These are phyloP conservation scores for Capsicum pubescens DNA, from an alignment of 257 asterid species.

Conservation along the genomic window DNA sequence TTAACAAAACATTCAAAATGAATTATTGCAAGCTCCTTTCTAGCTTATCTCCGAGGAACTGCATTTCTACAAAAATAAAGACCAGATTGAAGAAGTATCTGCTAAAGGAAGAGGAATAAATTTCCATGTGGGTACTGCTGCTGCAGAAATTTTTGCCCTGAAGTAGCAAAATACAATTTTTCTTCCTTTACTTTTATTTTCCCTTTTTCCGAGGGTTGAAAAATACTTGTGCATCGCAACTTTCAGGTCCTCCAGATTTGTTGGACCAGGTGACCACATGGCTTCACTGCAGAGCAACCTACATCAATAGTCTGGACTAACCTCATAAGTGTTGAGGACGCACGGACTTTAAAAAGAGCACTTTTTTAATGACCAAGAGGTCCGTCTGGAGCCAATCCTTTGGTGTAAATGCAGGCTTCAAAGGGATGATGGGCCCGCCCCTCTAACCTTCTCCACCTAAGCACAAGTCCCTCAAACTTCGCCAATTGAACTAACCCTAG, in stretches of 20 bases:
- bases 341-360: background rate
- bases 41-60: background rate
- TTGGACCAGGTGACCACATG: background rate
- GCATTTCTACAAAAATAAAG: constrained; percentile 19
- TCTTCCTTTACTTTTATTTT: background rate
- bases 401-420: background rate
- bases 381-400: background rate
- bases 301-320: constrained; percentile 18
- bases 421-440: constrained; percentile 1
- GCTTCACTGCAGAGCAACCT: background rate
- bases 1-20: background rate
- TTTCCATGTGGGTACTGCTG: background rate
- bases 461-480: background rate
- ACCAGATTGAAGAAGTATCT: background rate
- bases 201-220: background rate
- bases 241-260: constrained; percentile 23
- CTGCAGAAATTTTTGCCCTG: background rate
- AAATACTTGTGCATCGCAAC: background rate
- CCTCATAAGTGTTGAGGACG: background rate
- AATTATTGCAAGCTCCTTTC: background rate
- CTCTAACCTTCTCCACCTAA: background rate
- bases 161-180: constrained; percentile 14
- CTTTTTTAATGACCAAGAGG: constrained; percentile 4
- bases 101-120: constrained; percentile 13
- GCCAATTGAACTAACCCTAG: background rate